phyloP scores from a whole-genome alignment of 2,329 filamentous ascomycete species.

The Aspergillus piperis region DNA sequence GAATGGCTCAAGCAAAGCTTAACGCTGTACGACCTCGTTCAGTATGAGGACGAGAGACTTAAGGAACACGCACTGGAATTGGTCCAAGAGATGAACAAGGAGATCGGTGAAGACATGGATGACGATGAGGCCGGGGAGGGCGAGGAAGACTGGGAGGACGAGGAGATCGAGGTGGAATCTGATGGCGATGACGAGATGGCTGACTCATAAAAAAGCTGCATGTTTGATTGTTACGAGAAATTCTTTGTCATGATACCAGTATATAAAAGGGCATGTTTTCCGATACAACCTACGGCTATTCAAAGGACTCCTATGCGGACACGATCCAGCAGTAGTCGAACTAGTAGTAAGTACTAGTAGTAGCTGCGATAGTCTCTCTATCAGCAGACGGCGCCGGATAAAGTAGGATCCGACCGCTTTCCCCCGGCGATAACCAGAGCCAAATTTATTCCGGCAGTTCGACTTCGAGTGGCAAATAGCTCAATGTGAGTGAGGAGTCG shows the following conservation, averaged over 20 bases:
- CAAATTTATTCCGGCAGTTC: constrained; percentile 29
- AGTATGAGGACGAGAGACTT: constrained; percentile 65
- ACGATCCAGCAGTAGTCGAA: neutral
- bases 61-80: constrained; percentile 48
- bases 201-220: constrained; percentile 42
- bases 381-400: constrained; percentile 31
- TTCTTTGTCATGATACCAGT: constrained; percentile 36
- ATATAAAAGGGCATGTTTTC: constrained; percentile 20
- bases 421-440: constrained; percentile 26
- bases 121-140: constrained; percentile 59
- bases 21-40: constrained; percentile 72
- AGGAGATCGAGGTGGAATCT: constrained; percentile 57
- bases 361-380: constrained; percentile 2
- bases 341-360: neutral
- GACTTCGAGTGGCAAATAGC: constrained; percentile 29
- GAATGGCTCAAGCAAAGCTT: constrained; percentile 82
- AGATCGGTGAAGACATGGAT: constrained; percentile 62
- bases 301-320: neutral
- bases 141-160: constrained; percentile 55
- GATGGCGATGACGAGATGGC: constrained; percentile 58
- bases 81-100: constrained; percentile 58
- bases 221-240: constrained; percentile 23
- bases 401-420: constrained; percentile 30
- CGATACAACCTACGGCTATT: neutral
- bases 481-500: constrained; percentile 34